Conservation (phyloP, 345 rosid genomes). For the Toxicodendron radicans region DNA sequence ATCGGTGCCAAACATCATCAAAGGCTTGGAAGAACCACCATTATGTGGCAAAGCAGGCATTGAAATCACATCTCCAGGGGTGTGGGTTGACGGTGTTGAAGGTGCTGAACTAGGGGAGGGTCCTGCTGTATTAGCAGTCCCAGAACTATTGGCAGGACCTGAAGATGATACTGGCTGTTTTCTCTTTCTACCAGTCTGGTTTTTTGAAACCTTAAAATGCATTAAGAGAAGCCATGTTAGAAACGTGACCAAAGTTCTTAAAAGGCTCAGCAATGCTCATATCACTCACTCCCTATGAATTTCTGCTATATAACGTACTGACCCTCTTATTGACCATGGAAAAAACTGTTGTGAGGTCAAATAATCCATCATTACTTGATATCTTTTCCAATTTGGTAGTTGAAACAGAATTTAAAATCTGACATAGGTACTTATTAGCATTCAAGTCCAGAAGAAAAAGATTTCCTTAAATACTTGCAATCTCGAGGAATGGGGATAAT, state of each 20-base stretch:
- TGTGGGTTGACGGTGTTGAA: slow-evolving; percentile 96
- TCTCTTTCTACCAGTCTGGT: slow-evolving; percentile 91
- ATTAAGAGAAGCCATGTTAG: slow-evolving; percentile 36
- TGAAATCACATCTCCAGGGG: slow-evolving; percentile 91
- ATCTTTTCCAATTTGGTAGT: not conserved
- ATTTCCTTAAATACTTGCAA: not conserved
- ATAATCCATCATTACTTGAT: not conserved
- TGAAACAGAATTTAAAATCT: no score
- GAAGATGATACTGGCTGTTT: slow-evolving; percentile 98
- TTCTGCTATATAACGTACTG: not conserved
- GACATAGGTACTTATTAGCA: not conserved
- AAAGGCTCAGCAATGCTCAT: not conserved
- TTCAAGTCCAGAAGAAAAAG: not conserved
- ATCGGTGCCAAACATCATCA: slow-evolving; percentile 73
- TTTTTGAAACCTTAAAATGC: slow-evolving; percentile 76
- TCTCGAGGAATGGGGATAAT: not conserved
- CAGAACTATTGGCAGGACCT: slow-evolving; percentile 98
- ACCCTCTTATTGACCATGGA: not conserved
- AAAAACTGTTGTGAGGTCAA: not conserved
- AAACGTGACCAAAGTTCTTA: slow-evolving; percentile 22
- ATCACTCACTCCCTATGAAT: not conserved
- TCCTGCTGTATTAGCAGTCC: slow-evolving; percentile 97
- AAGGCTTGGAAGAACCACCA: slow-evolving; percentile 81
- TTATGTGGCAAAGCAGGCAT: slow-evolving; percentile 85
- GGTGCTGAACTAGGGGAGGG: slow-evolving; percentile 99